phyloP scores from a whole-genome alignment of 441 rosid genomes.

The Macaranga tanarius region DNA sequence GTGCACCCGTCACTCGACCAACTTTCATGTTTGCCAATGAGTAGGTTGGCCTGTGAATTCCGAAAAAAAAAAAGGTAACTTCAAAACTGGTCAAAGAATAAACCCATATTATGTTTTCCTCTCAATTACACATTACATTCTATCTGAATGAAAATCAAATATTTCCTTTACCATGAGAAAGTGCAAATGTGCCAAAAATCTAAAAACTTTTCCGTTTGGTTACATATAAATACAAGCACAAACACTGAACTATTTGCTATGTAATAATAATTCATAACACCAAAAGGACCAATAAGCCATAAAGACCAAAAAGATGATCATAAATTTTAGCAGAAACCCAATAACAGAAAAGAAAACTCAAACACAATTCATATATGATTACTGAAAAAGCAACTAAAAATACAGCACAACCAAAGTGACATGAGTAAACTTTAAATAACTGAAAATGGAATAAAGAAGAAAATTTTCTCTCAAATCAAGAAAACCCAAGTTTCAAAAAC shows the following conservation, averaged over 20 bases:
- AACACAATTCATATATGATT: not conserved
- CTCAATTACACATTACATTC: not conserved
- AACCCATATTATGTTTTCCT: not conserved
- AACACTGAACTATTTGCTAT: not conserved
- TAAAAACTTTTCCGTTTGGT: not conserved
- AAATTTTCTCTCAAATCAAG: not conserved
- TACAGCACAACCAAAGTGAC: no score
- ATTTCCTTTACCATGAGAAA: not conserved
- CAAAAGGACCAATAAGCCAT: not conserved
- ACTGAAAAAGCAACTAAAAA: no score
- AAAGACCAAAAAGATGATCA: not conserved
- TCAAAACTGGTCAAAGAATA: not conserved
- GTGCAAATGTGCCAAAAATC: not conserved
- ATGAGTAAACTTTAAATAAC: no score
- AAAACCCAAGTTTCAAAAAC: not conserved
- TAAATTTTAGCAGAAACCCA: not conserved
- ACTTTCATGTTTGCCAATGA: slow-evolving; percentile 21
- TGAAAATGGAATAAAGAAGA: not conserved
- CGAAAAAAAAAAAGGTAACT: not conserved
- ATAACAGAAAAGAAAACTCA: not conserved
- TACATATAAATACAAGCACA: not conserved
- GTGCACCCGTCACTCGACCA: slow-evolving; percentile 17
- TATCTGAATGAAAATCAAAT: not conserved
- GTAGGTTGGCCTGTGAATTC: slow-evolving; percentile 1
- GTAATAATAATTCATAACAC: not conserved